Evolutionary conservation across 768 basidiomycete species (phyloP).

Genomic region (Russula olivacea): DNA sequence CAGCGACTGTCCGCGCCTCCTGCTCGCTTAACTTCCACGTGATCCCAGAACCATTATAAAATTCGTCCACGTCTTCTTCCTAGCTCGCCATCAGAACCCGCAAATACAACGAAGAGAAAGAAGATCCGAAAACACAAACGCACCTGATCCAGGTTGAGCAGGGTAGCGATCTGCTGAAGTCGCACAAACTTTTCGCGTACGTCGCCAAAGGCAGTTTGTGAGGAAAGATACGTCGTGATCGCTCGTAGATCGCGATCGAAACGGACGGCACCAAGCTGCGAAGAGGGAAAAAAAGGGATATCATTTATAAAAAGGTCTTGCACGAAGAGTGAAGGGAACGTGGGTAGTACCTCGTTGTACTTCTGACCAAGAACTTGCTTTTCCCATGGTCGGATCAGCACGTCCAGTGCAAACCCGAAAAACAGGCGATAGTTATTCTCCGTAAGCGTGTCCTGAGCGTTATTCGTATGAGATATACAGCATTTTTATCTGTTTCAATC

Average conservation of each 20-base stretch:
- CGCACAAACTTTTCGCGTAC: conserved; percentile 88
- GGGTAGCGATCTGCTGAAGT: conserved; percentile 86
- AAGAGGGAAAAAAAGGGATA: not conserved
- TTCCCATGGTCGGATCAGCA: conserved; percentile 94
- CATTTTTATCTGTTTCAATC: not conserved
- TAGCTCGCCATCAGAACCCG: conserved; percentile 29
- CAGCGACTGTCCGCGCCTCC: conserved; percentile 68
- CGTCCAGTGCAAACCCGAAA: conserved; percentile 80
- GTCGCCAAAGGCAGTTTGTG: conserved; percentile 86
- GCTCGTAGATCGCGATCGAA: conserved; percentile 90
- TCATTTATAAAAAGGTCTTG: not conserved
- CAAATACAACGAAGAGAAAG: not conserved
- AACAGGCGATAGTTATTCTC: conserved; percentile 83
- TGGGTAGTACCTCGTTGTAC: conserved; percentile 77
- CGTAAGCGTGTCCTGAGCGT: conserved; percentile 73
- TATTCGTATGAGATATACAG: not conserved
- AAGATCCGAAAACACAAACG: conserved; percentile 28
- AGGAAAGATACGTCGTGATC: conserved; percentile 74
- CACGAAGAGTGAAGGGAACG: not conserved
- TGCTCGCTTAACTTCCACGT: conserved; percentile 75
- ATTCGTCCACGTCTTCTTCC: conserved; percentile 94
- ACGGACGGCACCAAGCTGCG: conserved; percentile 87
- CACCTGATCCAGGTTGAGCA: conserved; percentile 83
- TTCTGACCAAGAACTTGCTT: conserved; percentile 72
- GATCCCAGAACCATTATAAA: conserved; percentile 90